Conservation (phyloP, 331 rosid genomes). For the Quercus lobata region DNA sequence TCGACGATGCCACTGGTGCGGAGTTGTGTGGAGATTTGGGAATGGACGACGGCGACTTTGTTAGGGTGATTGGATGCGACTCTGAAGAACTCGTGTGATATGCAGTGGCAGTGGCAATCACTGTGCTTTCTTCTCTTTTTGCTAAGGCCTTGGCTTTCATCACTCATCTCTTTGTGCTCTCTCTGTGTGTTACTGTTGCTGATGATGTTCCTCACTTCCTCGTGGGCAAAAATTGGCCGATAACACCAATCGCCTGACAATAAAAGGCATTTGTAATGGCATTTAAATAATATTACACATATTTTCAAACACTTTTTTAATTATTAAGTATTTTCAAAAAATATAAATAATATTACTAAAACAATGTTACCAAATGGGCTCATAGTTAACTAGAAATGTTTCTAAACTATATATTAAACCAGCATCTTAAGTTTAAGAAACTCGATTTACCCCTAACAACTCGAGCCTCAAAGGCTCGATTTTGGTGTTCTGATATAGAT, state of each 20-base stretch:
- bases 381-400: no score
- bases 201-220: not conserved
- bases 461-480: no score
- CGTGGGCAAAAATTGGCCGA: no score
- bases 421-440: no score
- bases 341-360: no score
- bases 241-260: no score
- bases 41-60: slow-evolving; percentile 64
- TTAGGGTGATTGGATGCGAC: slow-evolving; percentile 48
- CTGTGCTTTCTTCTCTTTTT: not conserved
- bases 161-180: not conserved
- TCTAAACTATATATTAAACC: no score
- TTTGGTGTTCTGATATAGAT: accelerated
- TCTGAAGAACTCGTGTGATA: slow-evolving; percentile 62
- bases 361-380: accelerated
- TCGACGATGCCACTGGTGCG: slow-evolving; percentile 10
- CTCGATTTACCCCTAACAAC: no score
- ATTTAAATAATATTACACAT: no score
- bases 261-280: no score
- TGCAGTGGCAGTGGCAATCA: slow-evolving; percentile 40
- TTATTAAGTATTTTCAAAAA: no score
- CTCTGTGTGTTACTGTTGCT: not conserved
- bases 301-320: no score
- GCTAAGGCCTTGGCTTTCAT: not conserved
- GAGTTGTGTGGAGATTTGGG: slow-evolving; percentile 29